Base-by-base conservation (phyloP, 1,284 basidiomycete species). In the Phylloporus sp. region DNA sequence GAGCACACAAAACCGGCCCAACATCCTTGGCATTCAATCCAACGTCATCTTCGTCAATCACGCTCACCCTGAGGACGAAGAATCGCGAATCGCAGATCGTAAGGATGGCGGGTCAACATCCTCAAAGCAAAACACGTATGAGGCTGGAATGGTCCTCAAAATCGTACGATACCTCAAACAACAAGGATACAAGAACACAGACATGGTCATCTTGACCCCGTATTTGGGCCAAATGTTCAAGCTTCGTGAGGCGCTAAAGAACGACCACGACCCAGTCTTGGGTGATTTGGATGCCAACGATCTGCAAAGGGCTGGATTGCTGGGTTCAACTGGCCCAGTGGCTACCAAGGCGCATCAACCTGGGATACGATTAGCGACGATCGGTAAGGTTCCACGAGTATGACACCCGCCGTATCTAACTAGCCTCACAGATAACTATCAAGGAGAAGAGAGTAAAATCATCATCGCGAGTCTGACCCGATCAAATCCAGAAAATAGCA, bases 371-470 rank as follows among this genome's bases (percentile, higher is more conserved):
- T 76, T 91, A 4, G 86, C 89, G 1, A 91, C 90, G 0, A 90
- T 91, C 19, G 89, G 89, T 89, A 72, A 63, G 80, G 62, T 25
- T 52, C 60, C 12, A 1, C 19, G 20, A 27, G 5, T 35, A 43
- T 32, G 2, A 29, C 5, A 8, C 39, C 37, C 5, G 1, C 19
- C 29, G 7, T 37, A 25, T 60, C 5, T 66, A 20, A 77, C 59
- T 17, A 12, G n/a, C 61, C 65, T 14, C 23, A 41, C 32, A 89
- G 88, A 89, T 67, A 89, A 89, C 67, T 89, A 89, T 68, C 90
- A 91, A 71, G 90, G 90, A 32, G 90, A 91, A 74, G 90, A 91
- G 74, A 88, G 87, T 53, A 83, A 91, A 32, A 87, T 91, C 58
- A 88, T 91, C 37, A 82, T 91, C 37, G 81, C 82, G n/a, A 88